Conservation (phyloP, 306 rosid species). For the Psophocarpus tetragonolobus region DNA sequence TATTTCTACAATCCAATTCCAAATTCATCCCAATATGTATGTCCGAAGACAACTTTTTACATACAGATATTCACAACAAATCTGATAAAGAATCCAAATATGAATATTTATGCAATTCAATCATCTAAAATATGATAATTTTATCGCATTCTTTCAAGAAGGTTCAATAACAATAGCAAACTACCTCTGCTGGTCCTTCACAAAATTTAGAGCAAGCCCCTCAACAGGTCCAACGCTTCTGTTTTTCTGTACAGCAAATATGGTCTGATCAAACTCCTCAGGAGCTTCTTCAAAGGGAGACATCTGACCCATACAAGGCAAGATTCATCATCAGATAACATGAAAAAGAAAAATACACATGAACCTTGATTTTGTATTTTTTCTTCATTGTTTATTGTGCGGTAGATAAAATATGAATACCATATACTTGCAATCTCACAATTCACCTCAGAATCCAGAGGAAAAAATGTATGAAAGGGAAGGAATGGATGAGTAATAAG, state of each 20-base stretch:
- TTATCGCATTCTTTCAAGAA: not conserved
- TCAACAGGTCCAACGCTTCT: slow-evolving; percentile 69
- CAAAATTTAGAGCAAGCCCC: slow-evolving; percentile 62
- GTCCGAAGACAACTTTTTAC: not conserved
- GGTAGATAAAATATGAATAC: not conserved
- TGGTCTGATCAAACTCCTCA: slow-evolving; percentile 94
- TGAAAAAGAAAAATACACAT: slow-evolving; percentile 12
- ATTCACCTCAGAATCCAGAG: slow-evolving; percentile 13
- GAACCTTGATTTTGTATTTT: not conserved
- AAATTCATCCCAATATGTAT: not conserved
- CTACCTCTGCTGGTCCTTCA: slow-evolving; percentile 86
- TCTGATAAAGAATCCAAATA: not conserved
- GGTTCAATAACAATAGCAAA: slow-evolving; percentile 4
- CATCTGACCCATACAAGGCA: slow-evolving; percentile 52
- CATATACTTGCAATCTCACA: not conserved
- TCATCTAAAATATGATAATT: slow-evolving; percentile 4
- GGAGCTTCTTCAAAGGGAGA: slow-evolving; percentile 85
- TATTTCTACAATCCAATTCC: not conserved
- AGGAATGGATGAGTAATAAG: not conserved
- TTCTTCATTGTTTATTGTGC: not conserved
- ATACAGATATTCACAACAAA: slow-evolving; percentile 1
- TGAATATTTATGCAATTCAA: not conserved
- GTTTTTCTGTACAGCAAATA: slow-evolving; percentile 56
- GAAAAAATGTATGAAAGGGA: slow-evolving; percentile 7
- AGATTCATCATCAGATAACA: slow-evolving; percentile 25